Conservation (phyloP, 352 stramenopile species). For the Pythium phragmiticola region DNA sequence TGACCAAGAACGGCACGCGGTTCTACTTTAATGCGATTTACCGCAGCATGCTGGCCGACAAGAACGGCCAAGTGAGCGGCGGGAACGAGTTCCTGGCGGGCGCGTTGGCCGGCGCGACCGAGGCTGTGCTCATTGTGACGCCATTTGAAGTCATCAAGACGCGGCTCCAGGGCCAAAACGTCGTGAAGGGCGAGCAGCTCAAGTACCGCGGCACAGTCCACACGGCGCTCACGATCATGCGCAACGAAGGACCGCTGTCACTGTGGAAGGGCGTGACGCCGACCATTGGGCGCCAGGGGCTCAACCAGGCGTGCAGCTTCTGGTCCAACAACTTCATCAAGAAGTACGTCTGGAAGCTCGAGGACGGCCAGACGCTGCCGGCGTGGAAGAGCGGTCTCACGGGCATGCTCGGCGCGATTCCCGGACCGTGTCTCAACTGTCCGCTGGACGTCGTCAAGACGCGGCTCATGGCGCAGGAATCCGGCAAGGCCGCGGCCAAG, state of each 20-base stretch:
- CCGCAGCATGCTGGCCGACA: conserved; percentile 65
- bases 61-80: conserved; percentile 80
- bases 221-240: conserved; percentile 90
- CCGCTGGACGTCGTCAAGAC: conserved; percentile 98
- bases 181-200: conserved; percentile 69
- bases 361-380: conserved; percentile 86
- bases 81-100: conserved; percentile 88
- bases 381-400: conserved; percentile 95
- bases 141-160: conserved; percentile 99
- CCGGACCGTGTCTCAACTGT: conserved; percentile 88
- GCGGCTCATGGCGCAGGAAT: conserved; percentile 90
- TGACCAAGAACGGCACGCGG: conserved; percentile 89
- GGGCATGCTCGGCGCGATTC: conserved; percentile 87
- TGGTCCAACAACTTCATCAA: conserved; percentile 95
- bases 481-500: conserved; percentile 86
- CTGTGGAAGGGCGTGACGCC: conserved; percentile 96
- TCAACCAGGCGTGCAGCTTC: conserved; percentile 98
- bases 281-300: conserved; percentile 96
- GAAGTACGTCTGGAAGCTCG: conserved; percentile 80
- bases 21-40: conserved; percentile 91
- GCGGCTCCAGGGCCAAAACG: conserved; percentile 94
- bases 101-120: conserved; percentile 91
- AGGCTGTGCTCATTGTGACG: conserved; percentile 96
- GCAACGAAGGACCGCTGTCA: conserved; percentile 92
- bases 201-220: conserved; percentile 91